Evolutionary conservation across 306 rosid species (phyloP).

Genomic region (Dalbergia cochinchinensis): DNA sequence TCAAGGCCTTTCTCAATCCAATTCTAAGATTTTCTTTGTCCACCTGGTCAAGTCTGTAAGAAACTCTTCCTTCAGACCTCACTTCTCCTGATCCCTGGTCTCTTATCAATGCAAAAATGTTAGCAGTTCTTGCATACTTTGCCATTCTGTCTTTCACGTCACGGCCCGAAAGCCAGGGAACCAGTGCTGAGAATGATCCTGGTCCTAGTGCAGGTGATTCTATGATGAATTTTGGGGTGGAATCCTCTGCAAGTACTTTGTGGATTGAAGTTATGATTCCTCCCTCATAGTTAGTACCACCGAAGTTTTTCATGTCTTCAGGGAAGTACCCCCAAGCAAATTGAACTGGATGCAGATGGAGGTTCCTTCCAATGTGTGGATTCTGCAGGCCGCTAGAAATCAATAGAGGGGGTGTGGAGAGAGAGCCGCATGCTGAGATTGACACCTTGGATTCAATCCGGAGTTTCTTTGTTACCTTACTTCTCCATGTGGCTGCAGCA

Average conservation of each 20-base stretch:
- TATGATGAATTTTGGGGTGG: conserved; percentile 58
- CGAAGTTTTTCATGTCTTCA: conserved; percentile 54
- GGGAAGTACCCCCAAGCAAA: conserved; percentile 90
- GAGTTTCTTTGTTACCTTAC: conserved; percentile 66
- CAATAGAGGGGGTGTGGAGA: conserved; percentile 80
- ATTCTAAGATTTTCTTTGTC: conserved; percentile 74
- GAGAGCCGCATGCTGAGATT: conserved; percentile 81
- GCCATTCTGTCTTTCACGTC: conserved; percentile 77
- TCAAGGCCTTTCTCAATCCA: conserved; percentile 76
- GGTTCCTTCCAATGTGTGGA: conserved; percentile 80
- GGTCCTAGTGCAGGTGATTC: conserved; percentile 85
- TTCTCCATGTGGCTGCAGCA: conserved; percentile 58
- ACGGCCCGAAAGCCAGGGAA: conserved; percentile 79
- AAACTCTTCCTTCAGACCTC: conserved; percentile 56
- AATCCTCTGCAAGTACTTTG: conserved; percentile 61
- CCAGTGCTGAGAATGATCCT: conserved; percentile 67
- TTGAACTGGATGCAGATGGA: conserved; percentile 83
- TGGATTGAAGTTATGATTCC: conserved; percentile 88
- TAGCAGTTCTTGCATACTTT: conserved; percentile 77
- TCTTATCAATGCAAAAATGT: conserved; percentile 72
- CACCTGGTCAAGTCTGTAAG: conserved; percentile 56
- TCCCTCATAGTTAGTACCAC: conserved; percentile 70
- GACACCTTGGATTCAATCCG: conserved; percentile 81
- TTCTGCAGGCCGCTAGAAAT: conserved; percentile 78
- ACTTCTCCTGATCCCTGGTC: conserved; percentile 90